Evolutionary conservation across 2,329 filamentous ascomycete genomes (phyloP).

Genomic region (Colletotrichum costaricense): DNA sequence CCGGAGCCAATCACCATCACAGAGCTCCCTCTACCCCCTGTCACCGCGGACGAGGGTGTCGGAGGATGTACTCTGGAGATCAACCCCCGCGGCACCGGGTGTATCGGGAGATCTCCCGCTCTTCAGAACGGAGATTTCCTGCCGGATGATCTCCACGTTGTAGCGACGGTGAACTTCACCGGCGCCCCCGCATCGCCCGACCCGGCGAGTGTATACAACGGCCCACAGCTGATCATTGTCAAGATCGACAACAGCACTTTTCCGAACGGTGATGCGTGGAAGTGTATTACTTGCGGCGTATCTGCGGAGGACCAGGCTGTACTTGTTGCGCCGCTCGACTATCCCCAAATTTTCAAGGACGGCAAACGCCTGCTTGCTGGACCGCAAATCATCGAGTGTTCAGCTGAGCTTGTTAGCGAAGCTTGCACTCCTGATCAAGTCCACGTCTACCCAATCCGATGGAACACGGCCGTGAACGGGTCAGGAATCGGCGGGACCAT

Average conservation of each 20-base stretch:
- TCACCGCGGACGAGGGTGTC: slow-evolving; percentile 37
- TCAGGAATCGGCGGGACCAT: slow-evolving; percentile 43
- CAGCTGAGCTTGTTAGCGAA: slow-evolving; percentile 45
- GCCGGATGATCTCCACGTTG: slow-evolving; percentile 55
- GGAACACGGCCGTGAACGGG: slow-evolving; percentile 45
- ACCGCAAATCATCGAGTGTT: slow-evolving; percentile 51
- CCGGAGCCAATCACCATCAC: slow-evolving; percentile 49
- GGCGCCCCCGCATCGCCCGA: slow-evolving; percentile 54
- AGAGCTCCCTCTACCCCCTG: slow-evolving; percentile 51
- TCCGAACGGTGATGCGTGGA: slow-evolving; percentile 57
- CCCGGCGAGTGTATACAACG: slow-evolving; percentile 53
- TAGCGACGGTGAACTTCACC: slow-evolving; percentile 51
- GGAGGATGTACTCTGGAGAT: slow-evolving; percentile 47
- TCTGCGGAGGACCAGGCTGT: slow-evolving; percentile 44
- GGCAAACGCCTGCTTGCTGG: slow-evolving; percentile 49
- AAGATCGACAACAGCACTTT: slow-evolving; percentile 54
- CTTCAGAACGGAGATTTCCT: slow-evolving; percentile 46
- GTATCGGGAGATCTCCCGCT: slow-evolving; percentile 41
- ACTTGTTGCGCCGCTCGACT: slow-evolving; percentile 43
- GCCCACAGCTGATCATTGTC: slow-evolving; percentile 54
- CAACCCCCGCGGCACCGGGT: slow-evolving; percentile 51
- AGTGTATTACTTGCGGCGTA: slow-evolving; percentile 58
- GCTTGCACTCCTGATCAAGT: slow-evolving; percentile 47
- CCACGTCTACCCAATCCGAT: slow-evolving; percentile 52
- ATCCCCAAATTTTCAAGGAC: slow-evolving; percentile 55